Evolutionary conservation across 805 yeast species (phyloP).

Genomic region (Wickerhamiella siamensis): DNA sequence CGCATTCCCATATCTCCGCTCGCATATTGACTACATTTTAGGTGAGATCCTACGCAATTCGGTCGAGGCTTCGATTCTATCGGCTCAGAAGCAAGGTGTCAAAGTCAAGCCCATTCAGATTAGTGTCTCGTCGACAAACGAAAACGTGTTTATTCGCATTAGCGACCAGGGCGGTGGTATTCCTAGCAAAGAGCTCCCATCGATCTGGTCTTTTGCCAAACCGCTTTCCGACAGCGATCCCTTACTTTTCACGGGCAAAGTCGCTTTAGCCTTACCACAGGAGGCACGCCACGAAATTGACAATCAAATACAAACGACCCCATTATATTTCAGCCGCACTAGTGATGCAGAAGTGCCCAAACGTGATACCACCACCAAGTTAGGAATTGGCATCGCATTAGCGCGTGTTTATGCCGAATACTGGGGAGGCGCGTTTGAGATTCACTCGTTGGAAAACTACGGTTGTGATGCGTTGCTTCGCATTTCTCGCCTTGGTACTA

Average conservation of each 20-base stretch:
- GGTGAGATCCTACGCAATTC: slow-evolving; percentile 83
- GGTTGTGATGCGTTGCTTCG: slow-evolving; percentile 82
- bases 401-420: slow-evolving; percentile 87
- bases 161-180: slow-evolving; percentile 90
- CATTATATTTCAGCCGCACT: not conserved
- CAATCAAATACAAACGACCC: not conserved
- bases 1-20: slow-evolving; percentile 67
- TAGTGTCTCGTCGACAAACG: slow-evolving; percentile 51
- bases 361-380: slow-evolving; percentile 57
- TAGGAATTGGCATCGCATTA: slow-evolving; percentile 87
- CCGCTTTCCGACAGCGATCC: slow-evolving; percentile 4
- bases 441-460: slow-evolving; percentile 76
- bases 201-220: slow-evolving; percentile 74
- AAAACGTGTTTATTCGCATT: slow-evolving; percentile 58
- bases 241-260: not conserved
- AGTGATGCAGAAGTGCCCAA: slow-evolving; percentile 30
- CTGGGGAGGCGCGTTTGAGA: slow-evolving; percentile 84
- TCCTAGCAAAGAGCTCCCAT: slow-evolving; percentile 38
- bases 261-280: not conserved
- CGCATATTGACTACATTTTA: slow-evolving; percentile 72
- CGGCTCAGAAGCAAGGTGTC: slow-evolving; percentile 16
- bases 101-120: slow-evolving; percentile 50
- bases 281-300: slow-evolving; percentile 1
- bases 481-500: slow-evolving; percentile 61
- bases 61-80: slow-evolving; percentile 40